phyloP scores from a whole-genome alignment of 2,329 filamentous ascomycete genomes.

The Pyrenophora tritici-repentis region DNA sequence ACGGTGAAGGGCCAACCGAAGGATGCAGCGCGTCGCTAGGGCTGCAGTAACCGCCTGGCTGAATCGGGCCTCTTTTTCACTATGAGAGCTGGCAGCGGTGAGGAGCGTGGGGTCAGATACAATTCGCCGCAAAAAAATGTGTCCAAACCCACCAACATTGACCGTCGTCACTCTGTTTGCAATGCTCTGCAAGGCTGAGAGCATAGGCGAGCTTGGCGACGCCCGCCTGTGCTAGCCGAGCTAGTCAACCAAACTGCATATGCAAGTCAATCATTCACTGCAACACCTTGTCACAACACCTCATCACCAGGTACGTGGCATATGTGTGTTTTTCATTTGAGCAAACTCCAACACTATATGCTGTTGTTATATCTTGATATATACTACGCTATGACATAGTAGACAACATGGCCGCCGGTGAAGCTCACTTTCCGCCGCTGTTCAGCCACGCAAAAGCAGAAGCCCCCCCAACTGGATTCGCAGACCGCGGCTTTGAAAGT shows the following conservation, averaged over 20 bases:
- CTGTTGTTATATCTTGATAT: background rate
- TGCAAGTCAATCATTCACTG: too few relatives aligned
- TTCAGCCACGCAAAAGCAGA: slow-evolving; percentile 95
- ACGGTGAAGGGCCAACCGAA: slow-evolving; percentile 8
- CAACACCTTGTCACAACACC: too few relatives aligned
- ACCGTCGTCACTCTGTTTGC: slow-evolving; percentile 23
- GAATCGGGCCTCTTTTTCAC: slow-evolving; percentile 8
- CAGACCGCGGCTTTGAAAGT: slow-evolving; percentile 59
- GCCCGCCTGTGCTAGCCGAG: background rate
- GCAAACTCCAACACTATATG: background rate
- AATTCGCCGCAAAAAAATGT: slow-evolving; percentile 30
- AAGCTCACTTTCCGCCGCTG: slow-evolving; percentile 33
- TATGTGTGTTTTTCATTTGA: background rate
- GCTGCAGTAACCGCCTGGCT: slow-evolving; percentile 5
- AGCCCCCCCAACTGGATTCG: slow-evolving; percentile 88
- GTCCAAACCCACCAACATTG: slow-evolving; percentile 27
- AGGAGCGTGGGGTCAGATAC: slow-evolving; percentile 24
- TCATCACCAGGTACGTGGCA: too few relatives aligned
- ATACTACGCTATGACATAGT: background rate
- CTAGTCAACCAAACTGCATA: too few relatives aligned
- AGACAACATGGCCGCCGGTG: background rate
- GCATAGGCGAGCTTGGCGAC: slow-evolving; percentile 27
- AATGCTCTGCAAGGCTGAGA: slow-evolving; percentile 22
- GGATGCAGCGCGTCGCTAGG: slow-evolving; percentile 26
- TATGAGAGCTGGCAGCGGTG: slow-evolving; percentile 15